A percentile compares a stretch with the other conserved stretches of the same genome.
phyloP scores from a whole-genome alignment of 176 grass and related monocot species.

The Cocos nucifera region DNA sequence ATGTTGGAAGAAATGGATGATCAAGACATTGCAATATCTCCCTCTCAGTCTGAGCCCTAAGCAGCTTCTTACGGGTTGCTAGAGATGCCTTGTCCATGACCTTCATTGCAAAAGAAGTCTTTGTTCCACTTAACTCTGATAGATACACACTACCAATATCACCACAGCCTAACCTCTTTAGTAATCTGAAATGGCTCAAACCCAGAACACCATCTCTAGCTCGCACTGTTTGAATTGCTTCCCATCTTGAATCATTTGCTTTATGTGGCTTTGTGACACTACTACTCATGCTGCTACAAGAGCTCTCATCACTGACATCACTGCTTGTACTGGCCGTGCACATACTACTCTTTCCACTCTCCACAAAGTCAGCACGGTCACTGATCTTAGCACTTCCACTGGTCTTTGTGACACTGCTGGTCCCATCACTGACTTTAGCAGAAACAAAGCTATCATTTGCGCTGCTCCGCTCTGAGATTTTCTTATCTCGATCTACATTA shows the following conservation, averaged over 20 bases:
- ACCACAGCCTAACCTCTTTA: conserved; percentile 45
- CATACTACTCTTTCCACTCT: conserved; percentile 39
- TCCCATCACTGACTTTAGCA: conserved; percentile 21
- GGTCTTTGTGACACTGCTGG: conserved; percentile 14
- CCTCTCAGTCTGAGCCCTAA: conserved; percentile 55
- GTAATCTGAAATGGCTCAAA: conserved; percentile 41
- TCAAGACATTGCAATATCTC: conserved; percentile 53
- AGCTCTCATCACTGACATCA: conserved; percentile 51
- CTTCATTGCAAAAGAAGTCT: conserved; percentile 48
- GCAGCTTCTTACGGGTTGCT: conserved; percentile 51
- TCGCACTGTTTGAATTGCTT: conserved; percentile 33
- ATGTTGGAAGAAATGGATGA: conserved; percentile 55
- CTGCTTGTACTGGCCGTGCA: conserved; percentile 45
- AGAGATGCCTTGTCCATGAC: conserved; percentile 55
- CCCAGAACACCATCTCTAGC: conserved; percentile 35
- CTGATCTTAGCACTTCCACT: conserved; percentile 31
- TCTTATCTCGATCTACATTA: conserved; percentile 30
- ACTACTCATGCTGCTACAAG: conserved; percentile 43
- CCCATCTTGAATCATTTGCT: conserved; percentile 41
- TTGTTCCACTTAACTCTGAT: conserved; percentile 39
- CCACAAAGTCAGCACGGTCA: conserved; percentile 27
- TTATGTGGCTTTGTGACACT: conserved; percentile 42
- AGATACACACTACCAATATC: conserved; percentile 55
- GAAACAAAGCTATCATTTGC: conserved; percentile 21
- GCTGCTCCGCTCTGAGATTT: conserved; percentile 15